Percentiles rank a stretch among this genome's conserved stretches.
Evolutionary conservation across 148 eudicot genomes (phyloP).

Genomic region (Diospyros lotus): DNA sequence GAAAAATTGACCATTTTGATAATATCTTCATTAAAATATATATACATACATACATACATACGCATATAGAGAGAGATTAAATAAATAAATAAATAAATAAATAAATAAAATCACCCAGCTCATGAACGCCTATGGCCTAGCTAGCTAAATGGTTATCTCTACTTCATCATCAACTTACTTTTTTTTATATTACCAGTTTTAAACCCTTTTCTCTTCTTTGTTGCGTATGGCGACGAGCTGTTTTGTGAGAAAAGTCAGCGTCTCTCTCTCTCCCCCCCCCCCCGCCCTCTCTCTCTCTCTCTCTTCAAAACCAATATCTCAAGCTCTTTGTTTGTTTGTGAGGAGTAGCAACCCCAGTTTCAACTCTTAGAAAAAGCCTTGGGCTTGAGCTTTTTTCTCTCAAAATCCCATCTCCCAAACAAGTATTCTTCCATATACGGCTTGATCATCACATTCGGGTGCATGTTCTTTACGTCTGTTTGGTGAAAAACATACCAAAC

Average conservation of each 20-base stretch:
- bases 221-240: slow-evolving; percentile 41
- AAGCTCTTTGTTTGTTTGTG: slow-evolving; percentile 5
- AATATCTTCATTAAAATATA: neutral
- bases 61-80: no score
- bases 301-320: slow-evolving; percentile 12
- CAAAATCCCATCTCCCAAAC: slow-evolving; percentile 3
- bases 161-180: no score
- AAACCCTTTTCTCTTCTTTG: slow-evolving; percentile 15
- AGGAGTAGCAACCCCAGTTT: slow-evolving; percentile 16
- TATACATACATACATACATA: neutral
- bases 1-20: slow-evolving; percentile 28
- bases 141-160: neutral
- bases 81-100: no score
- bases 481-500: slow-evolving; percentile 18
- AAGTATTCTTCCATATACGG: neutral
- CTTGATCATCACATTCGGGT: slow-evolving; percentile 12
- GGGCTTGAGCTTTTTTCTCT: neutral
- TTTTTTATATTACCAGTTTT: slow-evolving; percentile 3
- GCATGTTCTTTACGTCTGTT: slow-evolving; percentile 29
- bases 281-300: slow-evolving; percentile 23
- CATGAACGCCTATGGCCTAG: slow-evolving; percentile 14
- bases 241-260: slow-evolving; percentile 68
- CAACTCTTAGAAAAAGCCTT: slow-evolving; percentile 7
- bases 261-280: slow-evolving; percentile 13
- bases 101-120: slow-evolving; percentile 15